A percentile compares a stretch with the other conserved stretches of the same genome.
Conservation (phyloP, 148 eudicot genomes). For the Vaccinium vitisidaea region DNA sequence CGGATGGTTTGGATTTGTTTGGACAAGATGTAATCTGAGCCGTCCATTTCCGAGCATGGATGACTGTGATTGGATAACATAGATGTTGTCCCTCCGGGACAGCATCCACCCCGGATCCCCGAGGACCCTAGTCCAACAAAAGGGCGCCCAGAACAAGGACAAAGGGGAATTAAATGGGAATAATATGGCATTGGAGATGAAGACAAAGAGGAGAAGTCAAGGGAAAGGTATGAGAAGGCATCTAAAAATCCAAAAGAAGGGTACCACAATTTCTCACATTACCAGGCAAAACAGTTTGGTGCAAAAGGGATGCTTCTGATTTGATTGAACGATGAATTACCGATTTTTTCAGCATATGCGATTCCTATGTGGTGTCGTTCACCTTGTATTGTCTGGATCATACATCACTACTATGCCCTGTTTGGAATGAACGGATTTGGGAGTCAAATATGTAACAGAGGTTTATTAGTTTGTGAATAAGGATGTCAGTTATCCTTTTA, state of each 20-base stretch:
- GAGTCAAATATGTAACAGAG: no score
- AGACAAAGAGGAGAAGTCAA: neutral
- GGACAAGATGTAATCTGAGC: no score
- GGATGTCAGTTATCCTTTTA: no score
- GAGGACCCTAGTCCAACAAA: no score
- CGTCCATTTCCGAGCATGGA: no score
- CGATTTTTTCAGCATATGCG: neutral
- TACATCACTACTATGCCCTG: neutral
- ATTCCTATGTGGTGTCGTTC: neutral
- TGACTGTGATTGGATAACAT: no score
- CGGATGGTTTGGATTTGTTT: no score
- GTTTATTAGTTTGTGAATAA: no score
- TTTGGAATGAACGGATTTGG: neutral
- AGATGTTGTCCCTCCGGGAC: no score
- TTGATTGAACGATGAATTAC: slow-evolving; percentile 7
- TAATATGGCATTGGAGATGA: slow-evolving; percentile 4
- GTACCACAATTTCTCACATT: neutral
- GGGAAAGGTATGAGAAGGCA: neutral
- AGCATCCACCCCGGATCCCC: no score
- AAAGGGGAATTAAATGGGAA: neutral
- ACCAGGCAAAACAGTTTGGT: slow-evolving; percentile 7
- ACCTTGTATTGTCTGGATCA: neutral
- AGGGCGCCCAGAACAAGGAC: neutral
- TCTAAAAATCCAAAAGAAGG: neutral
- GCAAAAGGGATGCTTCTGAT: neutral